These are phyloP conservation scores for Thalassiosira exigua DNA, from an alignment of 352 stramenopile species.

Conservation along the genomic window DNA sequence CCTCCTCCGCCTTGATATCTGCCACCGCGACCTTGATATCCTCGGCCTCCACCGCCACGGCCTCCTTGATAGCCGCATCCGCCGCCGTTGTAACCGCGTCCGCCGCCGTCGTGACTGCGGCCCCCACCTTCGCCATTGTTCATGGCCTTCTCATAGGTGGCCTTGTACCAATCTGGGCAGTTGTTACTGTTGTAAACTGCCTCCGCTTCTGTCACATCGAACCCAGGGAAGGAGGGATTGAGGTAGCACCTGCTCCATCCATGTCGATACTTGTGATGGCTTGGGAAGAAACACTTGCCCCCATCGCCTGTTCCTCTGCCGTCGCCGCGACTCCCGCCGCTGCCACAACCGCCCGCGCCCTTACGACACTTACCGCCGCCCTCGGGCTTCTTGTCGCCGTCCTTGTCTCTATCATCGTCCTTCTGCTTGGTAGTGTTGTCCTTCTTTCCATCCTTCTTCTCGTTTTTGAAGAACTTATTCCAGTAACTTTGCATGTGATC, in stretches of 20 bases:
- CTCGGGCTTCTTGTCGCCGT: background rate
- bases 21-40: constrained; percentile 12
- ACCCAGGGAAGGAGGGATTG: background rate
- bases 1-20: background rate
- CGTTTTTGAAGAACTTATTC: background rate
- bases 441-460: background rate
- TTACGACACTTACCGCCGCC: too few relatives aligned
- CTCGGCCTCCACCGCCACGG: too few relatives aligned
- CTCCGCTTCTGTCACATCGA: background rate
- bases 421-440: background rate
- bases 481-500: constrained; percentile 6
- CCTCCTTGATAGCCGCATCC: too few relatives aligned
- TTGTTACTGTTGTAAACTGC: background rate
- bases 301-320: background rate
- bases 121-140: too few relatives aligned
- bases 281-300: background rate
- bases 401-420: background rate
- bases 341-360: background rate
- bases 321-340: background rate
- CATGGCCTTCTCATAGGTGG: too few relatives aligned
- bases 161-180: too few relatives aligned
- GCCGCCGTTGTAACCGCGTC: too few relatives aligned
- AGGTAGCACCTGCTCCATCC: constrained; percentile 1
- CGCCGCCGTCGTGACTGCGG: too few relatives aligned
- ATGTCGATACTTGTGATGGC: constrained; percentile 7